Evolutionary conservation across 2,329 filamentous ascomycete genomes (phyloP).

Genomic region (Claviceps spartinae): DNA sequence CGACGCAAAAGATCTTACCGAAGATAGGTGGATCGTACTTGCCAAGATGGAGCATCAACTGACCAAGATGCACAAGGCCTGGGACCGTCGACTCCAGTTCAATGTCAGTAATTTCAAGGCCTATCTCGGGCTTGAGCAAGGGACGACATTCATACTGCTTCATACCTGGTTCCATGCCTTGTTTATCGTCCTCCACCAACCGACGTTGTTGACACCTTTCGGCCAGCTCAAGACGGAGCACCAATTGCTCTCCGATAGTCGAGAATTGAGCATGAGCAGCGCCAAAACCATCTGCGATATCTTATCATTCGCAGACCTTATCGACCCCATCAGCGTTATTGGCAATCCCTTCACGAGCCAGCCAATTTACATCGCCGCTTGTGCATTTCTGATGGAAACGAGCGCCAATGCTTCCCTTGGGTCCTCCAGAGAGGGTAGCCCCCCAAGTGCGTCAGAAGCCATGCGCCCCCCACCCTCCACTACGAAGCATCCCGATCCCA

Average conservation of each 20-base stretch:
- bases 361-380: slow-evolving; percentile 83
- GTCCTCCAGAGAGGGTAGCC: slow-evolving; percentile 42
- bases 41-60: slow-evolving; percentile 69
- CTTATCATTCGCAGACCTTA: slow-evolving; percentile 69
- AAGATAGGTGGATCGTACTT: slow-evolving; percentile 58
- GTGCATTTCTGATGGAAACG: slow-evolving; percentile 76
- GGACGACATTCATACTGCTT: slow-evolving; percentile 73
- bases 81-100: slow-evolving; percentile 66
- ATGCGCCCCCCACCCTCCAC: slow-evolving; percentile 2
- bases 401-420: slow-evolving; percentile 52
- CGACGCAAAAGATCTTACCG: slow-evolving; percentile 57
- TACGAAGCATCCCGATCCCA: too few relatives aligned
- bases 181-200: slow-evolving; percentile 74
- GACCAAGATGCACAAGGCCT: slow-evolving; percentile 56
- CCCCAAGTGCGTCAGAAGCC: slow-evolving; percentile 17
- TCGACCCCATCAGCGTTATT: slow-evolving; percentile 73
- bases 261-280: slow-evolving; percentile 72
- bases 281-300: slow-evolving; percentile 90
- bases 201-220: slow-evolving; percentile 68
- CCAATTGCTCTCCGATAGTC: slow-evolving; percentile 65
- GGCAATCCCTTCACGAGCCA: slow-evolving; percentile 84
- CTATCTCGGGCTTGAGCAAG: slow-evolving; percentile 67
- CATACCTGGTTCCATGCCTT: slow-evolving; percentile 85
- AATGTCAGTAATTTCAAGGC: slow-evolving; percentile 77
- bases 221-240: slow-evolving; percentile 43